Evolutionary conservation across 2,329 filamentous ascomycete genomes (phyloP), one percentile per base, ranked within the genome.

Genomic region (Aquanectria penicillioides): DNA sequence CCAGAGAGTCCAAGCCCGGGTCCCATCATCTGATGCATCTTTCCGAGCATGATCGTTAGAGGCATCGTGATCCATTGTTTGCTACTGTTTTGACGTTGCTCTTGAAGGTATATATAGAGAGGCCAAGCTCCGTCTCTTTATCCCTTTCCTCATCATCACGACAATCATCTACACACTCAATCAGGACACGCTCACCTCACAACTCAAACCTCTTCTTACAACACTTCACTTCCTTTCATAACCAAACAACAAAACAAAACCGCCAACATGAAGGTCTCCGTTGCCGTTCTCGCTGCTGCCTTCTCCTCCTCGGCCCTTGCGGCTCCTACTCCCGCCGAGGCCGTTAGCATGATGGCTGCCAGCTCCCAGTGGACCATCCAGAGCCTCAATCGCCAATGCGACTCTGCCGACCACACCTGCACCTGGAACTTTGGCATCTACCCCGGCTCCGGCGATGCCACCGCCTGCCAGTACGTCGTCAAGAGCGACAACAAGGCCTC

Each of bases 381-480:
- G 62, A 52, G 66, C 65, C 62, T 79, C 53, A 71, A 71, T 61
- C 80, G 80, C 62, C 64, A 67, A 60, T 83, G 80, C 75, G 73
- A 75, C 65, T 9, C 55, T 6, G 62, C 64, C 56, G 71, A 81
- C 71, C 74, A 72, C 57, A 59, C 68, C 20, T 83, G 80, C 75
- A 74, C 71, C 68, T 81, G 78, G 75, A 74, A 70, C 62, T 83
- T 83, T 65, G 59, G 62, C 57, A 76, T 81, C 72, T 73, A 80
- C 70, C 75, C 78, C 53, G 80, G 80, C 71, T 67, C 72, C 50
- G 75, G 79, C 63, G 73, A 76, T 62, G 71, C 73, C 33, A 64
- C 49, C 6, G 38, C 57, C 54, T 71, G 69, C 68, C 65, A 57
- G 36, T 57, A 64, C 62, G 8, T 67, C 58, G 73, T 80, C 63